Percentiles rank a stretch among this genome's conserved stretches.
Evolutionary conservation across 129 eudicot species (phyloP).

Genomic region (Sambucus nigra): DNA sequence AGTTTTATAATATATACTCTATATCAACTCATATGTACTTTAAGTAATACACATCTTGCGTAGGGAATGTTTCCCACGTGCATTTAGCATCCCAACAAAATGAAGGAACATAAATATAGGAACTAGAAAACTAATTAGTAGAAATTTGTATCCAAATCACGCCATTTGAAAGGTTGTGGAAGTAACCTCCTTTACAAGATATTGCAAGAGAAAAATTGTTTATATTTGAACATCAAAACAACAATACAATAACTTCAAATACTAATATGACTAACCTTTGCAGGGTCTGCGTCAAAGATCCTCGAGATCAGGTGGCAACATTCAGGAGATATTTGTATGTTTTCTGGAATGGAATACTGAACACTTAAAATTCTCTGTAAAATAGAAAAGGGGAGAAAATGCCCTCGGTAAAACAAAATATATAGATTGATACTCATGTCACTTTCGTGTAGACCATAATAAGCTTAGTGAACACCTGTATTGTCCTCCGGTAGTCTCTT

Average conservation of each 20-base stretch:
- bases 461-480: conserved; percentile 32
- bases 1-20: no score
- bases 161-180: no score
- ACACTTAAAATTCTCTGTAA: conserved; percentile 64
- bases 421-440: background rate
- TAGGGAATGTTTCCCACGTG: no score
- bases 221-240: background rate
- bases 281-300: conserved; percentile 82
- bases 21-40: no score
- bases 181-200: no score
- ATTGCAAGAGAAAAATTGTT: no score
- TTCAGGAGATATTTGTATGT: conserved; percentile 58
- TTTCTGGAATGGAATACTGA: conserved; percentile 76
- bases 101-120: no score
- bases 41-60: no score
- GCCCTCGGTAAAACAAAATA: background rate
- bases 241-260: background rate
- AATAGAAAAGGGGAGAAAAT: background rate
- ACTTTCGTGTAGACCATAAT: no score
- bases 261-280: conserved; percentile 36
- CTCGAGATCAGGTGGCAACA: conserved; percentile 88
- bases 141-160: no score
- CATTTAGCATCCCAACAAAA: no score
- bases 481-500: conserved; percentile 81
- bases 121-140: no score